Base-by-base conservation (phyloP, 805 yeast genomes). In the Metschnikowia cerradonensis region DNA sequence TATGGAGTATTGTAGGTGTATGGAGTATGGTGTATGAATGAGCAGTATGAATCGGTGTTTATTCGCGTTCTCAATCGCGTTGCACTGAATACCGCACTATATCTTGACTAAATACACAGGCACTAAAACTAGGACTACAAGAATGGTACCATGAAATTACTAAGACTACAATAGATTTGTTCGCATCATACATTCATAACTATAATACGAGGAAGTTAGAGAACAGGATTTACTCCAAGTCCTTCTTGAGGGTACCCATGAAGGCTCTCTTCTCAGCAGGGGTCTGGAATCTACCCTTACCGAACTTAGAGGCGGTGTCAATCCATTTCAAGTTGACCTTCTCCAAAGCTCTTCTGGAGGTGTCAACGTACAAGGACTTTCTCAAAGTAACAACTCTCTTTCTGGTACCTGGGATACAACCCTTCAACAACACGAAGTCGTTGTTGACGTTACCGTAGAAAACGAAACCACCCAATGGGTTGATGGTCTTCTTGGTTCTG, bases 221-320 rank as follows among this genome's bases (percentile, higher is more conserved):
- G 33, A 23, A 19, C 32, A 35, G 19, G 23, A 58, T 51, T 61
- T 65, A 47, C 46, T 83, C 80, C 75, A 89, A 84, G 79, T 91
- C 97, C 86, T 89, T 91, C 96, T 94, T 94, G 77, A 94, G 87
- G 73, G 99, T 92, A 83, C 99, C 99, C 83, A 91, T 71, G 92
- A 94, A 94, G 75, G 99, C 96, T 75, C 86, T 90, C 91, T 95
- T 95, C 86, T 94, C 99, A 78, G 97, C 98, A 71, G 97, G 96
- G 73, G 99, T 94, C 84, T 94, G 99, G 98, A 94, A 94, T 87
- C 99, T 94, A 85, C 99, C 99, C 90, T 94, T 95, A 88, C 99
- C 99, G 91, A 94, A 94, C 82, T 92, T 91, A 73, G 99, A 94
- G 75, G 99, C 96, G 70, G 99, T 94, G 79, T 94, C 99, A 76